Conservation (phyloP, 192 early-diverging fungal species). For the Mortierella claussenii region DNA sequence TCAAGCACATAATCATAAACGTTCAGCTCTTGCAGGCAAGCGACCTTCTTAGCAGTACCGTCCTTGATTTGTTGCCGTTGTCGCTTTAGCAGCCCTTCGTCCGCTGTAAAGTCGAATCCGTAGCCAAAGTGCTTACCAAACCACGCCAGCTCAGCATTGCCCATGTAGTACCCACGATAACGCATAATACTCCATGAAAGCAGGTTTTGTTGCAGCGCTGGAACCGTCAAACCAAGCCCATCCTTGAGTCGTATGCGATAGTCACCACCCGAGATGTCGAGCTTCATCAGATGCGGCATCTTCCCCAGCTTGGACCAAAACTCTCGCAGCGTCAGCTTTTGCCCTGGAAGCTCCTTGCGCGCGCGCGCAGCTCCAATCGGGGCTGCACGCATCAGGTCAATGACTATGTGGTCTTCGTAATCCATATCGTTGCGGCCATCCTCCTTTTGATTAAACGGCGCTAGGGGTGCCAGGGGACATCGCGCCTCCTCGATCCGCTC, state of each 20-base stretch:
- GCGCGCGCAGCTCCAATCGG: not conserved
- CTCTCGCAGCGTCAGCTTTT: slow-evolving; percentile 1
- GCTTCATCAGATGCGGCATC: not conserved
- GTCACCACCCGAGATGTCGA: slow-evolving; percentile 13
- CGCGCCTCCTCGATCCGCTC: not conserved
- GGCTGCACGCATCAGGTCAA: not conserved
- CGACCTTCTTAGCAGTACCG: not conserved
- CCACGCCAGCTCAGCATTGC: slow-evolving; percentile 4
- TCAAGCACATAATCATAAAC: slow-evolving; percentile 1
- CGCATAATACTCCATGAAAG: slow-evolving; percentile 4
- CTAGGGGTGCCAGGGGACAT: not conserved
- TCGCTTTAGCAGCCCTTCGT: not conserved
- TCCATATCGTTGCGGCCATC: not conserved
- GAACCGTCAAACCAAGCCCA: slow-evolving; percentile 10
- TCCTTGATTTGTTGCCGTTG: not conserved
- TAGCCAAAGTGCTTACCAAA: slow-evolving; percentile 19
- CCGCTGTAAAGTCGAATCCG: slow-evolving; percentile 3
- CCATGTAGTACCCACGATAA: not conserved
- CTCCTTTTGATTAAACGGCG: not conserved
- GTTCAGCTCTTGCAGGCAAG: not conserved
- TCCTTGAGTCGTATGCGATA: slow-evolving; percentile 25
- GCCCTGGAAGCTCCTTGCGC: not conserved
- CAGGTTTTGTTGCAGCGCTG: slow-evolving; percentile 5
- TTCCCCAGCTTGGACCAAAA: slow-evolving; percentile 19
- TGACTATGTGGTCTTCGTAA: not conserved